A percentile compares a stretch with the other conserved stretches of the same genome.
Evolutionary conservation across 306 rosid species (phyloP).

Genomic region (Fragaria vesca): DNA sequence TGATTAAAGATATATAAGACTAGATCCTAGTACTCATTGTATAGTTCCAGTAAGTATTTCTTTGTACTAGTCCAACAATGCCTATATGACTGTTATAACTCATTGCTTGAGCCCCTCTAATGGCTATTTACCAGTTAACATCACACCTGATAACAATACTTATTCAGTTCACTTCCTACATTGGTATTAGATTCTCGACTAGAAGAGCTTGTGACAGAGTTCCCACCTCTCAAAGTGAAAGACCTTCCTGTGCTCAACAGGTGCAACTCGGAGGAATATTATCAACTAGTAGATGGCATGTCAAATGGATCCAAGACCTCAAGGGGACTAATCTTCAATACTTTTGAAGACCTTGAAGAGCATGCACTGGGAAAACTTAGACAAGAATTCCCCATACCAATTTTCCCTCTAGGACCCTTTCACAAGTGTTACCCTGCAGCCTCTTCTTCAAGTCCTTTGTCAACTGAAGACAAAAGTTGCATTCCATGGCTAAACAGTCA

Average conservation of each 20-base stretch:
- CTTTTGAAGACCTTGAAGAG: constrained; percentile 56
- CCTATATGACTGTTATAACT: neutral
- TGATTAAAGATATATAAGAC: neutral
- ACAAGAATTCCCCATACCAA: constrained; percentile 38
- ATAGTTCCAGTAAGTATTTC: neutral
- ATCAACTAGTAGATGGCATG: constrained; percentile 20
- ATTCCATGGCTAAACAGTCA: constrained; percentile 62
- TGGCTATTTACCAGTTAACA: neutral
- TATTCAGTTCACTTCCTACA: neutral
- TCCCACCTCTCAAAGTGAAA: constrained; percentile 50
- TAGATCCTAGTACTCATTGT: neutral
- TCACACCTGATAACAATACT: neutral
- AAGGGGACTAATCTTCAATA: constrained; percentile 59
- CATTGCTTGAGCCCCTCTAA: neutral
- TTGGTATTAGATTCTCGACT: constrained; percentile 24
- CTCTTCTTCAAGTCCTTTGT: constrained; percentile 33
- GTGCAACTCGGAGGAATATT: constrained; percentile 9
- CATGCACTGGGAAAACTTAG: constrained; percentile 27
- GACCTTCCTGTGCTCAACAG: constrained; percentile 43
- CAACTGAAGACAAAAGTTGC: constrained; percentile 40
- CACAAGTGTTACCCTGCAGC: constrained; percentile 38
- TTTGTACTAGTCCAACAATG: neutral
- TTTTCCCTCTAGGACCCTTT: constrained; percentile 68
- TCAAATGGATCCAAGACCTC: constrained; percentile 40
- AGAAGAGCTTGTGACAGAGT: constrained; percentile 42